Conservation (phyloP, 257 asterid genomes). For the Datura wrightii region DNA sequence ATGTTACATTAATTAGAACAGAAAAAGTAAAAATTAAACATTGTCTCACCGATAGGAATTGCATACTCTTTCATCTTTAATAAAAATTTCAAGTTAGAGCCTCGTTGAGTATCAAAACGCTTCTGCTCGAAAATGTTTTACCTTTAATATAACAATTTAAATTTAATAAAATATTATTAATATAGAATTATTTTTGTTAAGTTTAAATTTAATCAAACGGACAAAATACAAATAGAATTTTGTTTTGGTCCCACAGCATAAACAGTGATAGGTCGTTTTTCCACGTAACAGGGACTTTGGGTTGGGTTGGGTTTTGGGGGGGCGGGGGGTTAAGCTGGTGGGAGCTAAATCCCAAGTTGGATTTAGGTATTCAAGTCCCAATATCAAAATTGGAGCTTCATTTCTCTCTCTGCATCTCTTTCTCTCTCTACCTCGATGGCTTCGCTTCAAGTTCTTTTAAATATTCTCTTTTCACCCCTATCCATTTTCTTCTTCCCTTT, state of each 20-base stretch:
- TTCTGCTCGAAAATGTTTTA: neutral
- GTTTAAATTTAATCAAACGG: neutral
- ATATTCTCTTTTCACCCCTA: slow-evolving; percentile 31
- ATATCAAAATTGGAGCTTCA: slow-evolving; percentile 21
- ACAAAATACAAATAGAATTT: too few relatives aligned
- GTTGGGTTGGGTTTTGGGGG: too few relatives aligned
- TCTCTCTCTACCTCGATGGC: slow-evolving; percentile 53
- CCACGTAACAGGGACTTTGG: neutral
- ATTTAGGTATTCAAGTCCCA: neutral
- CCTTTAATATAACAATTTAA: neutral
- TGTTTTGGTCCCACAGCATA: neutral
- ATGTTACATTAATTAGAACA: neutral
- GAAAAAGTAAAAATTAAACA: neutral
- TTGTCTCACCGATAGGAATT: neutral
- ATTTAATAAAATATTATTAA: too few relatives aligned
- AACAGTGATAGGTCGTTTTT: neutral
- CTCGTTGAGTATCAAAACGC: too few relatives aligned
- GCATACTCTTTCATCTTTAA: too few relatives aligned
- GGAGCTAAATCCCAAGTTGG: slow-evolving; percentile 55
- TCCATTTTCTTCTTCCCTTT: slow-evolving; percentile 40
- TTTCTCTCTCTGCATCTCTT: slow-evolving; percentile 1
- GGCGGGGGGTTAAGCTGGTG: slow-evolving; percentile 32
- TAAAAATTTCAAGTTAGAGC: too few relatives aligned
- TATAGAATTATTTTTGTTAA: too few relatives aligned
- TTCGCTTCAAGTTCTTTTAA: slow-evolving; percentile 50